Evolutionary conservation across 2,329 filamentous ascomycete species (phyloP).

Genomic region (Pleoardoris graminearum): DNA sequence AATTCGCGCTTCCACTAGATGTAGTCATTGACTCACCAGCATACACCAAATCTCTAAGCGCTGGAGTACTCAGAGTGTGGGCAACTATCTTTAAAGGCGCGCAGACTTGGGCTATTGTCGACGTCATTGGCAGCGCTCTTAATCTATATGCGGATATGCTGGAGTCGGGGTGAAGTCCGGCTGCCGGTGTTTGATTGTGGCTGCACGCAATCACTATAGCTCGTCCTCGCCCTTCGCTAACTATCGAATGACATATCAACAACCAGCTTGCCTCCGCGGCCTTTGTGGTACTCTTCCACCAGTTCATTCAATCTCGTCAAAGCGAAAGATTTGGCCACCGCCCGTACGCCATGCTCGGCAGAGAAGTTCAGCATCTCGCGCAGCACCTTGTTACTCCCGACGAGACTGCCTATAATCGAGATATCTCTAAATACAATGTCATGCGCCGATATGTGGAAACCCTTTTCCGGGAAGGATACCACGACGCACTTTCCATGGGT

Average conservation of each 20-base stretch:
- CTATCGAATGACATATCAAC: slow-evolving; percentile 40
- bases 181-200: background rate
- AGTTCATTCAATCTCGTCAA: slow-evolving; percentile 47
- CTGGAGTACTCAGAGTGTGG: slow-evolving; percentile 49
- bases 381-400: slow-evolving; percentile 48
- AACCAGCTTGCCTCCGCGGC: slow-evolving; percentile 50
- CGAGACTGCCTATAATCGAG: slow-evolving; percentile 47
- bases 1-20: slow-evolving; percentile 35
- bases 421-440: slow-evolving; percentile 53
- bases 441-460: slow-evolving; percentile 48
- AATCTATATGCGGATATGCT: slow-evolving; percentile 49
- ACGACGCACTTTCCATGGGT: slow-evolving; percentile 52
- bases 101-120: slow-evolving; percentile 50
- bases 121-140: slow-evolving; percentile 47
- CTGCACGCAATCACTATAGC: background rate
- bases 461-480: slow-evolving; percentile 52
- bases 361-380: slow-evolving; percentile 48
- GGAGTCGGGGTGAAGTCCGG: slow-evolving; percentile 37
- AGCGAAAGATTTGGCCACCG: slow-evolving; percentile 41
- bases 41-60: slow-evolving; percentile 43
- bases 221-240: background rate
- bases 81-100: slow-evolving; percentile 49
- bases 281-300: slow-evolving; percentile 51
- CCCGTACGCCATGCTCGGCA: slow-evolving; percentile 40
- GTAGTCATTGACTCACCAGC: slow-evolving; percentile 38